Conservation (phyloP, 2,329 filamentous ascomycete species). For the Trichophyton benhamiae region DNA sequence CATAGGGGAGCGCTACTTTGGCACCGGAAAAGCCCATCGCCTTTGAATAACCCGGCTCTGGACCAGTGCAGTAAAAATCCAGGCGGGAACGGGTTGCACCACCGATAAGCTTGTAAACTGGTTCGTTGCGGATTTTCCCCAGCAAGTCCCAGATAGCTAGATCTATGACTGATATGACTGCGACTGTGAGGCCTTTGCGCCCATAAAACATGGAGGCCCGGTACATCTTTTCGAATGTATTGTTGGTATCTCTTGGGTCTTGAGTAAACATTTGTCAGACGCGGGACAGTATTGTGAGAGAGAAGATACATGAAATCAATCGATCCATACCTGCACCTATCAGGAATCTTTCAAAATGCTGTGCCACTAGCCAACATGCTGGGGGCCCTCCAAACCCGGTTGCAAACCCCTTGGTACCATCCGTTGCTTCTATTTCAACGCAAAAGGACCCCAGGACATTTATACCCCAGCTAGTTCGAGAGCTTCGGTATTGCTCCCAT, state of each 20-base stretch:
- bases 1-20: slow-evolving; percentile 82
- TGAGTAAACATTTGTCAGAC: background rate
- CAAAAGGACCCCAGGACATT: slow-evolving; percentile 89
- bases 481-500: slow-evolving; percentile 79
- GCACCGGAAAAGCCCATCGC: slow-evolving; percentile 80
- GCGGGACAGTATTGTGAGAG: background rate
- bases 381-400: slow-evolving; percentile 90
- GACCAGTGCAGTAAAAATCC: slow-evolving; percentile 90
- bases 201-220: slow-evolving; percentile 93
- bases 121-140: slow-evolving; percentile 82
- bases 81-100: slow-evolving; percentile 74
- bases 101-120: slow-evolving; percentile 88
- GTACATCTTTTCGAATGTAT: slow-evolving; percentile 95
- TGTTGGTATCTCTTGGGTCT: slow-evolving; percentile 83
- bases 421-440: slow-evolving; percentile 73
- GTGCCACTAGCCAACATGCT: slow-evolving; percentile 83
- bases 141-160: slow-evolving; percentile 85
- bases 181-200: slow-evolving; percentile 77
- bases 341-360: slow-evolving; percentile 87
- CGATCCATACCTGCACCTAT: slow-evolving; percentile 52
- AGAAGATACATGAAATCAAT: background rate
- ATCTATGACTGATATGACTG: slow-evolving; percentile 89
- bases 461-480: slow-evolving; percentile 86
- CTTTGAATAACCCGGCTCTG: slow-evolving; percentile 67
- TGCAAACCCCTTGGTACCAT: slow-evolving; percentile 87